These are phyloP conservation scores for Endocalyx cinctus DNA, from an alignment of 2,329 filamentous ascomycete genomes.

Conservation along the genomic window DNA sequence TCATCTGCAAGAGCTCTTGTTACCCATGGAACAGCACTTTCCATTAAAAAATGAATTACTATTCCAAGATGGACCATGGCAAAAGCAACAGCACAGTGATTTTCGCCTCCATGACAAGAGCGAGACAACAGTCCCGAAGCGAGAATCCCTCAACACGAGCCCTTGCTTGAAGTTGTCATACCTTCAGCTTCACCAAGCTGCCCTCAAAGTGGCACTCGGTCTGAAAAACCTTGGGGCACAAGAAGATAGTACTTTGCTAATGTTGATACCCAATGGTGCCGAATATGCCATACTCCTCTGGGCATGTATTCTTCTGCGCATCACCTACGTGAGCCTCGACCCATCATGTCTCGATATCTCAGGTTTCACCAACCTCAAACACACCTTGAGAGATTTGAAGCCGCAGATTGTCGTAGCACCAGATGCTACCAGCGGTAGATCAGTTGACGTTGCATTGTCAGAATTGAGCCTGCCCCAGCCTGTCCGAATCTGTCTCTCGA, in stretches of 20 bases:
- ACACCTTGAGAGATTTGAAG: constrained; percentile 3
- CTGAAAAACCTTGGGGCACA: background rate
- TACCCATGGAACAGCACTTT: background rate
- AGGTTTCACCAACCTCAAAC: constrained; percentile 2
- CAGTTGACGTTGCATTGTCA: constrained; percentile 2
- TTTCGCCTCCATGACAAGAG: background rate
- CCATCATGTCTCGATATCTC: constrained; percentile 4
- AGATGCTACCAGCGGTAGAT: background rate
- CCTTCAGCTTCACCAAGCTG: background rate
- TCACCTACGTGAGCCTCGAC: constrained; percentile 5
- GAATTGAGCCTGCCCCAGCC: constrained; percentile 2
- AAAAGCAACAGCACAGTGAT: background rate
- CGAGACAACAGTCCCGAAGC: background rate
- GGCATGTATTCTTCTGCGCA: constrained; percentile 8
- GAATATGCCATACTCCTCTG: constrained; percentile 9
- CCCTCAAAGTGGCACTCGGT: background rate
- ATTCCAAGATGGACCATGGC: background rate
- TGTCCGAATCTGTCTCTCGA: constrained; percentile 1
- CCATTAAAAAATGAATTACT: background rate
- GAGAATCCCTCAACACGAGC: background rate
- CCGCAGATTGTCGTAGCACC: constrained; percentile 5
- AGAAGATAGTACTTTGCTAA: constrained; percentile 3
- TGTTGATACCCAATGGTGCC: constrained; percentile 5
- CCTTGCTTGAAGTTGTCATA: background rate
- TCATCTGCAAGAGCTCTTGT: background rate